These are phyloP conservation scores for Sparassis latifolia DNA, from an alignment of 1,284 basidiomycete genomes.

Conservation along the genomic window DNA sequence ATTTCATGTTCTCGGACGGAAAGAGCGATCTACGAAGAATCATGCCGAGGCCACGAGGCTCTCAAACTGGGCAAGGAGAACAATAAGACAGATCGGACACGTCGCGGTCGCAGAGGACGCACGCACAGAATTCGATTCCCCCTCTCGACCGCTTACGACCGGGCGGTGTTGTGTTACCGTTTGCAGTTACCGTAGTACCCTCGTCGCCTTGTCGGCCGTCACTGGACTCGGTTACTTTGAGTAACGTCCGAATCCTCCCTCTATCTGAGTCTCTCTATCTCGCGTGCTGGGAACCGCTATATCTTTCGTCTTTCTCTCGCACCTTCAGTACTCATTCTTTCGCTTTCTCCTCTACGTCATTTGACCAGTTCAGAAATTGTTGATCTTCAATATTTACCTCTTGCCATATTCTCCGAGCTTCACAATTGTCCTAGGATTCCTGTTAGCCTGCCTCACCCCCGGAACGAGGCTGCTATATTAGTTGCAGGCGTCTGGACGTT, in stretches of 20 bases:
- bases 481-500: slow-evolving; percentile 5
- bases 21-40: background rate
- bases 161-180: no score
- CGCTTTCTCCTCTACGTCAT: background rate
- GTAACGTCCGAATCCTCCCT: background rate
- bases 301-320: background rate
- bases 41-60: slow-evolving; percentile 7
- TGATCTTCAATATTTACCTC: background rate
- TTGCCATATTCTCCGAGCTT: background rate
- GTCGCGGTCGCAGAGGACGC: background rate
- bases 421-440: slow-evolving; percentile 15
- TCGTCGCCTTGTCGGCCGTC: slow-evolving; percentile 18
- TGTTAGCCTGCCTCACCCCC: slow-evolving; percentile 10
- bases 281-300: no score
- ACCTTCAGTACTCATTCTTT: background rate
- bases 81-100: slow-evolving; percentile 8
- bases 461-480: slow-evolving; percentile 16
- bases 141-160: no score
- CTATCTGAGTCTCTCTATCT: background rate
- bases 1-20: no score
- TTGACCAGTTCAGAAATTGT: slow-evolving; percentile 2
- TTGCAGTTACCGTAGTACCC: background rate
- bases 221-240: background rate
- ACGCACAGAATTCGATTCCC: background rate
- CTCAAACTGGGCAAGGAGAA: slow-evolving; percentile 6